Percentiles rank a stretch among this genome's conserved stretches.
These are phyloP conservation scores for Kazachstania viticola DNA, from an alignment of 805 yeast genomes.

Conservation along the genomic window DNA sequence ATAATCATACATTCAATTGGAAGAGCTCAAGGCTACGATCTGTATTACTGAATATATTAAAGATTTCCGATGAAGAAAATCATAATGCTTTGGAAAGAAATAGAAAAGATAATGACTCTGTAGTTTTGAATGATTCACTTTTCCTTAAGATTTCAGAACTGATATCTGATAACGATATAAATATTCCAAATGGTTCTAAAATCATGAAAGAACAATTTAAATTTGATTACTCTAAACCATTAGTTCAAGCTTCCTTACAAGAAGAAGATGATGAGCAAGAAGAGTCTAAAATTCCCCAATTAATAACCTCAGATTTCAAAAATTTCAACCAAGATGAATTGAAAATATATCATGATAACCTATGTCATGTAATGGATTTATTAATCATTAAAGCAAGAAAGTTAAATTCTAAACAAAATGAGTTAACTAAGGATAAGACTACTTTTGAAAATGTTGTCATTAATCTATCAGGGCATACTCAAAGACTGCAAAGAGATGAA, in stretches of 20 bases:
- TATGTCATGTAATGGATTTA: conserved; percentile 18
- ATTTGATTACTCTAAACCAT: conserved; percentile 9
- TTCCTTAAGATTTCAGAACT: conserved; percentile 6
- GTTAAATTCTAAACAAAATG: conserved; percentile 32
- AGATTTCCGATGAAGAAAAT: conserved; percentile 6
- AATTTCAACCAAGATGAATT: conserved; percentile 1
- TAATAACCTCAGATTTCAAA: conserved; percentile 4
- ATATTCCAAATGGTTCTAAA: background rate
- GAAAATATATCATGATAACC: conserved; percentile 16
- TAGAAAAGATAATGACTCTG: conserved; percentile 1
- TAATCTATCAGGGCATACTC: conserved; percentile 83
- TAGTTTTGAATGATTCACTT: conserved; percentile 13
- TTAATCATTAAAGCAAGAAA: conserved; percentile 22
- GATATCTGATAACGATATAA: background rate
- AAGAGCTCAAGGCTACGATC: conserved; percentile 16
- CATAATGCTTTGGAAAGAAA: background rate
- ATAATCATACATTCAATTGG: conserved; percentile 20
- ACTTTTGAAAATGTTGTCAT: conserved; percentile 83
- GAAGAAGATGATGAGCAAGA: conserved; percentile 9
- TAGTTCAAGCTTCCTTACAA: conserved; percentile 9
- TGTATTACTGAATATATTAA: conserved; percentile 17
- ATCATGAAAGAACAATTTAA: too few relatives aligned
- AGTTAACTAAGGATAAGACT: conserved; percentile 50
- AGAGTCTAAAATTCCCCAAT: conserved; percentile 11
- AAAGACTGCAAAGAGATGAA: conserved; percentile 51